Percentiles rank a stretch among this genome's conserved stretches.
These are phyloP conservation scores for Mrakia frigida DNA, from an alignment of 768 basidiomycete genomes.

Conservation along the genomic window DNA sequence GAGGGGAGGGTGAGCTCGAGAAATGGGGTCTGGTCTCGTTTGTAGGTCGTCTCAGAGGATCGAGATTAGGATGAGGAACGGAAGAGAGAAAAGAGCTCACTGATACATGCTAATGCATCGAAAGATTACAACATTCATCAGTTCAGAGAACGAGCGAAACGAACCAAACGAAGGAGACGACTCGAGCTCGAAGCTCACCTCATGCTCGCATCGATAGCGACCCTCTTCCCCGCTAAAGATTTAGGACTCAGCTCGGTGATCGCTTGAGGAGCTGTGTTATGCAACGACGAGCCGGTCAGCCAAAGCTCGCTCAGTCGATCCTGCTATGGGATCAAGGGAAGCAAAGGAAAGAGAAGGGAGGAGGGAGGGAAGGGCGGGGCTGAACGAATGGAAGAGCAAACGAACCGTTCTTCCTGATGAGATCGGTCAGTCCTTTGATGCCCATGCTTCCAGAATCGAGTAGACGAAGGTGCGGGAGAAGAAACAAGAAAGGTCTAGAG, in stretches of 20 bases:
- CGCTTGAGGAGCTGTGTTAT: neutral
- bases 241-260: neutral
- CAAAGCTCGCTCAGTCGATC: neutral
- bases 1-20: neutral
- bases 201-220: constrained; percentile 82
- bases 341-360: neutral
- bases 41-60: too few species aligned
- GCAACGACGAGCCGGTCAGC: neutral
- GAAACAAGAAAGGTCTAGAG: neutral
- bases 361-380: neutral
- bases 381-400: too few species aligned
- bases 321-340: too few species aligned
- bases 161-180: constrained; percentile 53
- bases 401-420: constrained; percentile 12
- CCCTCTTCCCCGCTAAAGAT: constrained; percentile 42
- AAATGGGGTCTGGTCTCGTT: too few species aligned
- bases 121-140: neutral
- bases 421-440: constrained; percentile 13
- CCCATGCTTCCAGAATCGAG: neutral
- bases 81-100: neutral
- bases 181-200: constrained; percentile 31
- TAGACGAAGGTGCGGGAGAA: neutral
- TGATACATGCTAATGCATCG: constrained; percentile 55
- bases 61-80: neutral
- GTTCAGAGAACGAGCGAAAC: constrained; percentile 36